Evolutionary conservation across 495 filamentous ascomycete genomes (phyloP), one percentile per base, ranked within the genome.

Genomic region (Podospora fimiseda): DNA sequence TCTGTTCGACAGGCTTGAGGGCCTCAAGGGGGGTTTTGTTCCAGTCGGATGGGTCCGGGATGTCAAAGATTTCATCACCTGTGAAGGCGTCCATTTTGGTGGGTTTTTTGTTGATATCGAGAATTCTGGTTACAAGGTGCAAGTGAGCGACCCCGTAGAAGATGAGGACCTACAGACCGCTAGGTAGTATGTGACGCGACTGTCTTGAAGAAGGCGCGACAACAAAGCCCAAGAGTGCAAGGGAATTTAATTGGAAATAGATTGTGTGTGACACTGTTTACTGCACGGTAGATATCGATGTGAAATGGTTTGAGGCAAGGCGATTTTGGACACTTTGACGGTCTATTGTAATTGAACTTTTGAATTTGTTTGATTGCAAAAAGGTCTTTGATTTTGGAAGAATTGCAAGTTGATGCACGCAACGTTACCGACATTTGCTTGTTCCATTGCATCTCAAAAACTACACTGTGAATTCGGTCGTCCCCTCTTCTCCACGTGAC

Each of bases 11-110:
- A 5, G 84, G 74, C 44, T 82, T 74, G 51, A 98, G 78, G 30
- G 77, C 70, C 2, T 84, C 76, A 8, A 97, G 74, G 1, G 84
- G 80, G 18, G 93, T 96, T n/a, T 73, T 60, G 14, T 89, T 73
- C 94, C 93, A 98, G 75, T 98, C 94, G 43, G 92, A 92, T 5
- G 92, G 85, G 70, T 98, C 91, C 33, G 88, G 72, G 42, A 97
- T 72, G 50, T 89, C 82, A 60, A 81, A 63, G 37, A 65, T 54
- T 23, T 67, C 65, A 50, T 67, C 65, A 50, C 52, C 62, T 13
- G 36, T 50, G 15, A 59, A 69, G 42, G 52, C 42, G 33, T 65
- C 62, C 61, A 66, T 68, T 41, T 23, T 47, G 41, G 24, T 11
- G 43, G 21, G n/a, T n/a, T n/a, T n/a, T n/a, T n/a, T n/a, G n/a